Evolutionary conservation across 257 asterid species (phyloP).

Genomic region (Nicotiana attenuata): DNA sequence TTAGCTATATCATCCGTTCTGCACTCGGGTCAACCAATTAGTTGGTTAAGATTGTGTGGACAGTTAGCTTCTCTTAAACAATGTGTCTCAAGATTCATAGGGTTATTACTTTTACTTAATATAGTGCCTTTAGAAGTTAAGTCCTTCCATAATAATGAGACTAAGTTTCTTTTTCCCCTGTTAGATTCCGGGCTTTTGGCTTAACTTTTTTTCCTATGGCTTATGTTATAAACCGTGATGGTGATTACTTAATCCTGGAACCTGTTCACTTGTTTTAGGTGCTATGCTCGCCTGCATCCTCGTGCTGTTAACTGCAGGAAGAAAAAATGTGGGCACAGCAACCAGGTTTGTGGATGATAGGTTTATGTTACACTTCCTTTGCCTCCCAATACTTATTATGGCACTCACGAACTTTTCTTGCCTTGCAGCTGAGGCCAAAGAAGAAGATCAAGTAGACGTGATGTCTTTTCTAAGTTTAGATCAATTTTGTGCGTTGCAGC

Average conservation of each 20-base stretch:
- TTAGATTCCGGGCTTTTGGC: too few species aligned
- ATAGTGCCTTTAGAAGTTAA: background rate
- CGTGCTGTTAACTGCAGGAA: conserved; percentile 68
- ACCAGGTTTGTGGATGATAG: conserved; percentile 29
- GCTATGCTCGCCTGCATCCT: conserved; percentile 64
- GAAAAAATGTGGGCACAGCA: conserved; percentile 68
- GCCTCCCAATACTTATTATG: background rate
- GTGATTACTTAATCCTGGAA: background rate
- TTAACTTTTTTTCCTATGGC: background rate
- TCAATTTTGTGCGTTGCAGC: background rate
- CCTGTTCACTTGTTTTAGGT: conserved; percentile 22
- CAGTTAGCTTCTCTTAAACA: background rate
- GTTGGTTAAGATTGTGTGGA: background rate
- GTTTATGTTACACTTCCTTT: too few species aligned
- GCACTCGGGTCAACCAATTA: background rate
- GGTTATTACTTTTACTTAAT: background rate
- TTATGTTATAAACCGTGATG: background rate
- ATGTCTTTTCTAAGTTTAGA: background rate
- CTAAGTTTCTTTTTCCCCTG: background rate
- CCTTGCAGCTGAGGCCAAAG: conserved; percentile 61
- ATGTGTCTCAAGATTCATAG: background rate
- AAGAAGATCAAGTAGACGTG: conserved; percentile 63
- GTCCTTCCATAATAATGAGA: background rate
- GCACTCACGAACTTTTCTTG: background rate
- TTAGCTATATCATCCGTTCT: background rate